A percentile compares a stretch with the other conserved stretches of the same genome.
Evolutionary conservation across 2,329 filamentous ascomycete genomes (phyloP).

Genomic region (Zymoseptoria passerinii): DNA sequence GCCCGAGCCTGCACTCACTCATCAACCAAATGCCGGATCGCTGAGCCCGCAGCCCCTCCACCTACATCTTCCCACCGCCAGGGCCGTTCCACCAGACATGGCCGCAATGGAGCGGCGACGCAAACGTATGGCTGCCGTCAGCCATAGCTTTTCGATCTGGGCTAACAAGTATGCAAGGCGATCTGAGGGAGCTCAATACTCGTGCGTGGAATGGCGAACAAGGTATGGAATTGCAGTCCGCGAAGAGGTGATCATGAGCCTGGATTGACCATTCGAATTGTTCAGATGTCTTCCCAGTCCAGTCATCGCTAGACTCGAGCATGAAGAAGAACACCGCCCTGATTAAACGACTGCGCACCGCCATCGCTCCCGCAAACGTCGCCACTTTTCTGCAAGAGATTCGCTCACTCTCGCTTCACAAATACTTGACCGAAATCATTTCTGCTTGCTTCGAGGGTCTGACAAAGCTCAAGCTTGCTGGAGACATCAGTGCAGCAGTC

Average conservation of each 20-base stretch:
- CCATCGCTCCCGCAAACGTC: constrained; percentile 70
- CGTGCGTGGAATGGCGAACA: constrained; percentile 82
- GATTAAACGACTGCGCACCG: constrained; percentile 89
- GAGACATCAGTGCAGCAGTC: constrained; percentile 84
- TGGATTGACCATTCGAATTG: neutral
- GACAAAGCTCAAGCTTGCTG: constrained; percentile 80
- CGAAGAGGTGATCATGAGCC: neutral
- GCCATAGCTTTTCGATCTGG: neutral
- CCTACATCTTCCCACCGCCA: constrained; percentile 16
- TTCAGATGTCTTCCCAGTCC: constrained; percentile 68
- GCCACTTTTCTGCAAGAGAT: constrained; percentile 85
- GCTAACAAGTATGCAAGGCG: constrained; percentile 49
- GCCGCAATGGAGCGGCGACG: constrained; percentile 42
- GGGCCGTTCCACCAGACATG: constrained; percentile 18
- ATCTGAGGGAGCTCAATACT: constrained; percentile 81
- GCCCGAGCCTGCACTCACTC: constrained; percentile 22
- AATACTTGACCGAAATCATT: constrained; percentile 95
- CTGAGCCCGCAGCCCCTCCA: constrained; percentile 21
- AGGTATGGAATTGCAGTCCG: constrained; percentile 46
- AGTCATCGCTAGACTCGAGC: constrained; percentile 78
- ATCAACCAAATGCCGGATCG: constrained; percentile 30
- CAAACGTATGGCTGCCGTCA: constrained; percentile 35
- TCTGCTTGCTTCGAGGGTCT: constrained; percentile 92
- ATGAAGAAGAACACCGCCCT: constrained; percentile 98
- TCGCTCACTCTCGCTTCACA: constrained; percentile 80